A percentile compares a stretch with the other conserved stretches of the same genome.
phyloP scores from a whole-genome alignment of 768 basidiomycete species.

The Cystoderma amianthinum region DNA sequence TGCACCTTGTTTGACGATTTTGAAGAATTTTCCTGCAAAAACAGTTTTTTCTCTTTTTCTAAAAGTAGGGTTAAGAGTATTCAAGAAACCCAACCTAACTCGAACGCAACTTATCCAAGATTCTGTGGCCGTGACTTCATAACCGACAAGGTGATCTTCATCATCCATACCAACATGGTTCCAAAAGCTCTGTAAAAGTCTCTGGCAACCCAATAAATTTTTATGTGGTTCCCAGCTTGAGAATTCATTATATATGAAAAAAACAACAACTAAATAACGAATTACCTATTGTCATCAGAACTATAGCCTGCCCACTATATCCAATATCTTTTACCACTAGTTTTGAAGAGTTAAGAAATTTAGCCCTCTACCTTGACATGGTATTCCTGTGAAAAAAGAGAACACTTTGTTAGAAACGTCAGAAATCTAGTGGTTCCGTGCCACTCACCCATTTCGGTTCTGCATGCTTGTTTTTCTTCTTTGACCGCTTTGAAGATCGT shows the following conservation, averaged over 20 bases:
- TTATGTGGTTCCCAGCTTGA: constrained; percentile 63
- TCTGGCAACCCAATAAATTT: constrained; percentile 51
- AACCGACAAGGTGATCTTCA: constrained; percentile 43
- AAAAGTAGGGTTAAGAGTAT: neutral
- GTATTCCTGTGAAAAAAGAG: constrained; percentile 40
- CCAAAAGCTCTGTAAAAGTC: constrained; percentile 63
- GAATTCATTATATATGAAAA: constrained; percentile 1
- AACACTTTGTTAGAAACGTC: constrained; percentile 1
- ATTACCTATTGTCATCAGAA: constrained; percentile 49
- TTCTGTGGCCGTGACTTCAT: constrained; percentile 30
- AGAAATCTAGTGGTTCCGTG: neutral
- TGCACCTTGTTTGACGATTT: constrained; percentile 2
- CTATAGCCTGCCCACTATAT: constrained; percentile 61
- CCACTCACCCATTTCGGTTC: constrained; percentile 40
- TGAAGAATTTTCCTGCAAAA: constrained; percentile 11
- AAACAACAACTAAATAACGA: constrained; percentile 4
- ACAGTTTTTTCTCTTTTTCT: constrained; percentile 32
- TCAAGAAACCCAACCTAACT: constrained; percentile 2
- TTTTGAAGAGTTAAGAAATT: neutral
- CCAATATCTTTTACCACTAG: constrained; percentile 2
- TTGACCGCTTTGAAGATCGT: constrained; percentile 9
- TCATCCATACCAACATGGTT: constrained; percentile 50
- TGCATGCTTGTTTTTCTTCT: constrained; percentile 16
- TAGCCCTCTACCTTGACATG: constrained; percentile 49
- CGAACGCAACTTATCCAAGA: constrained; percentile 59